Evolutionary conservation across 371 early-diverging fungal species (phyloP), one percentile per base, ranked within the genome.

Genomic region (Mucor racemosus): DNA sequence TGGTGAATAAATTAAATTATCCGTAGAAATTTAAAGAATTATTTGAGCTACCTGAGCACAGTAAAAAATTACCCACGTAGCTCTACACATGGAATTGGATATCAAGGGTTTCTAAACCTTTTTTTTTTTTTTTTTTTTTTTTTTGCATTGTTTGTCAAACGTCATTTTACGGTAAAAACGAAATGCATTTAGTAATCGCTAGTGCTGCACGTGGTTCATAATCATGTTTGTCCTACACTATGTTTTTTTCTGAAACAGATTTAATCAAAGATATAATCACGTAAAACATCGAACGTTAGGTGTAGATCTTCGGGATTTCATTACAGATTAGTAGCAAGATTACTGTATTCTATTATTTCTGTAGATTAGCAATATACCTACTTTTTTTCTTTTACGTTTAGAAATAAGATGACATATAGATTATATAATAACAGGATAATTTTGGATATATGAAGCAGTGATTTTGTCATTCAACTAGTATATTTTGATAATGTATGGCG

Each of bases 91-190:
- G 46, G 19, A 46, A 19, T 46, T 46, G 46, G 46, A 53, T 53
- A 21, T 53, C 53, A 53, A 53, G 53, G 53, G 57, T 56, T 56
- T 56, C 56, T 56, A 33, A 56, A 61, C 33, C 60, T 34, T n/a
- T n/a, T n/a, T n/a, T n/a, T n/a, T n/a, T n/a, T n/a, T n/a, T n/a
- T n/a, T n/a, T n/a, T n/a, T n/a, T n/a, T n/a, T n/a, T n/a, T n/a
- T 36, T 50, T 46, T 31, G 53, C 53, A 53, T 53, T 53, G 26
- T 53, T 53, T 14, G 53, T 53, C 53, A 53, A 53, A 53, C 53
- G 53, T 53, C 53, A 53, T 48, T 48, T 53, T 53, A 21, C 53
- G 26, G 53, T 53, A 53, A 53, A 31, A 11, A 31, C 19, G 26
- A 26, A 26, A 26, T 26, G 26, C 26, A 26, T 53, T 21, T 53